A percentile compares a stretch with the other conserved stretches of the same genome.
Conservation (phyloP, 75 land plant genomes). For the Larix kaempferi region DNA sequence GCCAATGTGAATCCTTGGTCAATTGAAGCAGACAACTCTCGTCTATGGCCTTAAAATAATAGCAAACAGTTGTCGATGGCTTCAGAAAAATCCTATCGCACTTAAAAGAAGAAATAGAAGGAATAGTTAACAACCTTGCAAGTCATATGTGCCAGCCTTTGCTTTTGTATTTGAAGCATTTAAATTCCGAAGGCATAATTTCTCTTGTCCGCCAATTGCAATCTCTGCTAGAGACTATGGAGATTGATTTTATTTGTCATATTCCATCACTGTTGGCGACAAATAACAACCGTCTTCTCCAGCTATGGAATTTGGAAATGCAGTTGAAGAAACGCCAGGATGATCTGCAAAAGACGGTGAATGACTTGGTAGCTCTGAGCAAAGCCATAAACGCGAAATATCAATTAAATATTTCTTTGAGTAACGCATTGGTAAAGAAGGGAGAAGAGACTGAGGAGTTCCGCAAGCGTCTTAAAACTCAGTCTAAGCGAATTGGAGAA, state of each 20-base stretch:
- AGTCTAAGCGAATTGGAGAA: neutral
- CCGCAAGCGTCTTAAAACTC: neutral
- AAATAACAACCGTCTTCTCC: neutral
- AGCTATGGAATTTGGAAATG: neutral
- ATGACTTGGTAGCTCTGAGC: neutral
- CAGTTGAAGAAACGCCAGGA: conserved; percentile 5
- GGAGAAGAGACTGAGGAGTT: neutral
- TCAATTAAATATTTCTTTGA: neutral
- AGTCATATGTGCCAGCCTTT: conserved; percentile 9
- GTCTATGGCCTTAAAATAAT: too few species aligned
- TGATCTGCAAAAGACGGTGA: neutral
- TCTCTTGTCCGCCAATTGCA: conserved; percentile 7
- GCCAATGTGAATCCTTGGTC: too few species aligned
- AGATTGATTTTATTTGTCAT: neutral
- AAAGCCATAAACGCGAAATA: neutral
- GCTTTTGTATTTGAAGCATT: conserved; percentile 1
- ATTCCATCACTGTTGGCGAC: neutral
- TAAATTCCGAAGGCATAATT: conserved; percentile 5
- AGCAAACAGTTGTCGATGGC: too few species aligned
- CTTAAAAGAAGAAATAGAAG: too few species aligned
- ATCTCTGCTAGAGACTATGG: neutral
- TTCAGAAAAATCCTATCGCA: too few species aligned
- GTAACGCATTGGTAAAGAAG: neutral
- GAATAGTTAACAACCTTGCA: neutral
- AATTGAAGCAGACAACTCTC: too few species aligned